phyloP scores from a whole-genome alignment of 495 filamentous ascomycete species.

The Trichoderma asperelloides region DNA sequence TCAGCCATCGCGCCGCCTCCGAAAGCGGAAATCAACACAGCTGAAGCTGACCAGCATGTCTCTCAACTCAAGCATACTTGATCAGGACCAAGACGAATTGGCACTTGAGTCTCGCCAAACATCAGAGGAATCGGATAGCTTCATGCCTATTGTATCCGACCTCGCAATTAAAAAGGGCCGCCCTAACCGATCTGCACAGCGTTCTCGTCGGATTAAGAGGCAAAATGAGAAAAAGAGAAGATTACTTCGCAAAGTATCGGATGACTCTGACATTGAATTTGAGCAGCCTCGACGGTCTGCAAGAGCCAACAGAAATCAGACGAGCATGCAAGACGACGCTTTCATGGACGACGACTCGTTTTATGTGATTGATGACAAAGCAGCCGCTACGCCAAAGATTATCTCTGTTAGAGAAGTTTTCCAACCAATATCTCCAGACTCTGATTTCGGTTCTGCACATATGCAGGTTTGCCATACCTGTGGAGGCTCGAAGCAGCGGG shows the following conservation, averaged over 20 bases:
- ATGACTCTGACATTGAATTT: constrained; percentile 36
- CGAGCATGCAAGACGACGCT: constrained; percentile 53
- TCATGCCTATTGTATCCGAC: constrained; percentile 32
- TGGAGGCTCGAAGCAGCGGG: constrained; percentile 47
- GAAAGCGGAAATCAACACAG: constrained; percentile 10
- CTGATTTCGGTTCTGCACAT: constrained; percentile 60
- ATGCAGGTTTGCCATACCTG: constrained; percentile 68
- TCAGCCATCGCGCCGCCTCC: constrained; percentile 5
- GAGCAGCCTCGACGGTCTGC: constrained; percentile 44
- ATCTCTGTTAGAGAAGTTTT: constrained; percentile 63
- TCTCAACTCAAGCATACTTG: constrained; percentile 11
- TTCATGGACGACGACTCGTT: constrained; percentile 44
- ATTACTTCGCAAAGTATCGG: background rate
- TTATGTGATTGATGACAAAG: constrained; percentile 51
- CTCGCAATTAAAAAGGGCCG: constrained; percentile 14
- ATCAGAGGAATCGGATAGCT: constrained; percentile 22
- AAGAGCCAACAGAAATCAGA: constrained; percentile 34
- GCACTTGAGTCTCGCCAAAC: constrained; percentile 21
- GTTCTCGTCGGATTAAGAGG: constrained; percentile 6
- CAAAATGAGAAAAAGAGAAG: constrained; percentile 6
- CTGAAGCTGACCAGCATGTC: constrained; percentile 9
- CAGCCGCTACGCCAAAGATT: constrained; percentile 37
- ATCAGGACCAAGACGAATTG: constrained; percentile 37
- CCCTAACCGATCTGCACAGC: background rate
- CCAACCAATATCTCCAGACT: constrained; percentile 35